Evolutionary conservation across 2,329 filamentous ascomycete species (phyloP).

Genomic region (Grosmannia clavigera): DNA sequence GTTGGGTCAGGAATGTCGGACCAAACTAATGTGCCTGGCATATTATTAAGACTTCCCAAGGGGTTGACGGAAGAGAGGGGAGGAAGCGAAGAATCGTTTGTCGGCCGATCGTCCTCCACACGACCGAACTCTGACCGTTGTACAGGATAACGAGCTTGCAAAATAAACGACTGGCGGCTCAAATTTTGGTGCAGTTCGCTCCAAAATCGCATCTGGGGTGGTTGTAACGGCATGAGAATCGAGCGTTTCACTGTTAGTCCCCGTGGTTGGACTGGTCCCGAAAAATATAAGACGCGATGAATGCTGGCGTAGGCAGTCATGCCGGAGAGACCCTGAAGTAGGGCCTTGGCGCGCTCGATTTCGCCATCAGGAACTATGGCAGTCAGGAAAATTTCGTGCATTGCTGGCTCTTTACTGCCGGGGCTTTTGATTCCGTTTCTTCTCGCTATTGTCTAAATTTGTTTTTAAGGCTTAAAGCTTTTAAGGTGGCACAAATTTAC

Average conservation of each 20-base stretch:
- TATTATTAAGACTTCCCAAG: conserved; percentile 25
- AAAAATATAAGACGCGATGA: conserved; percentile 41
- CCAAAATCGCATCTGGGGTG: conserved; percentile 27
- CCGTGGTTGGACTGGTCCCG: conserved; percentile 29
- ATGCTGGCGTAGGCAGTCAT: conserved; percentile 39
- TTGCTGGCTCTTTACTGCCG: conserved; percentile 14
- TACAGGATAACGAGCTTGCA: conserved; percentile 44
- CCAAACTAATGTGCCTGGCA: conserved; percentile 41
- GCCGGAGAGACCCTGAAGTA: conserved; percentile 45
- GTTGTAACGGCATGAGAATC: conserved; percentile 20
- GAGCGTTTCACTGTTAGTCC: conserved; percentile 30
- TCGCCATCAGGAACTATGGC: conserved; percentile 41
- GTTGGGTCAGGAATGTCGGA: conserved; percentile 48
- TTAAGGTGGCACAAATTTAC: too few relatives aligned
- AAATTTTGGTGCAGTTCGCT: conserved; percentile 42
- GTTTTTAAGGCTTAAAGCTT: too few relatives aligned
- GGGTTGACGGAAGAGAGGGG: not conserved
- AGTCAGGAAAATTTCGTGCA: conserved; percentile 50
- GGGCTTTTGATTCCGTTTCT: not conserved
- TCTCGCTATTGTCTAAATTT: too few relatives aligned
- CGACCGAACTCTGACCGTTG: conserved; percentile 27
- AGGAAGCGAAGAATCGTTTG: not conserved
- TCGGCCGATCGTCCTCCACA: not conserved
- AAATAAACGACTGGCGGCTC: conserved; percentile 41
- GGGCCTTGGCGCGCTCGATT: conserved; percentile 33